Evolutionary conservation across 192 early-diverging fungal species (phyloP), one percentile per base, ranked within the genome.

Genomic region (Glomus cerebriforme): DNA sequence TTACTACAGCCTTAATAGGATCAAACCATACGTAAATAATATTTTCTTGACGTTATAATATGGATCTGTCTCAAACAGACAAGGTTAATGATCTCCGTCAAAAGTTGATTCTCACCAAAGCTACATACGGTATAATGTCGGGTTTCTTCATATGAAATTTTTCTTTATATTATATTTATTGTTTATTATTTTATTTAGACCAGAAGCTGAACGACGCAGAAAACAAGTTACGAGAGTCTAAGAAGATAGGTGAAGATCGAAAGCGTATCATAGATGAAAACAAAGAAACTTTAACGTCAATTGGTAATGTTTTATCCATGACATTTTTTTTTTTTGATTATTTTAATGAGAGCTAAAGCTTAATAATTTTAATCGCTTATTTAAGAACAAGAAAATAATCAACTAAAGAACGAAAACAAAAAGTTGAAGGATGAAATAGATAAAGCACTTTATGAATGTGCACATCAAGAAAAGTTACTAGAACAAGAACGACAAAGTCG

Each of bases 401-500:
- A 19, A 19, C 17, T 54, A 54, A 54, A 54, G 17, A 15, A 22
- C 3, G 47, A 54, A 31, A 35, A 17, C 32, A 68, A 68, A 68
- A 19, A 31, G 7, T 17, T 34, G 32, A 68, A 68, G 13, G 66
- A 68, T 0, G 66, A 32, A 22, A 2, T 35, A n/a, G 66, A 68
- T 9, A 68, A 10, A 12, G 8, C 34, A n/a, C 66, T n/a, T 68
- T 35, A 31, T 22, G 66, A 68, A 15, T 35, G 31, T 35, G 66
- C 66, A 35, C 34, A n/a, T 8, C 22, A 35, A 34, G 66, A 68
- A n/a, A 68, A 35, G 8, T 10, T 22, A 8, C 10, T 37, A 8
- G 32, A 68, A 24, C 32, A 68, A 68, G 66, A 68, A 68, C 31
- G 34, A n/a, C 27, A 31, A 37, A 37, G 32, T 68, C 66, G 66